A percentile compares a stretch with the other conserved stretches of the same genome.
These are phyloP conservation scores for Lentinus tigrinus DNA, from an alignment of 768 basidiomycete genomes.

Conservation along the genomic window DNA sequence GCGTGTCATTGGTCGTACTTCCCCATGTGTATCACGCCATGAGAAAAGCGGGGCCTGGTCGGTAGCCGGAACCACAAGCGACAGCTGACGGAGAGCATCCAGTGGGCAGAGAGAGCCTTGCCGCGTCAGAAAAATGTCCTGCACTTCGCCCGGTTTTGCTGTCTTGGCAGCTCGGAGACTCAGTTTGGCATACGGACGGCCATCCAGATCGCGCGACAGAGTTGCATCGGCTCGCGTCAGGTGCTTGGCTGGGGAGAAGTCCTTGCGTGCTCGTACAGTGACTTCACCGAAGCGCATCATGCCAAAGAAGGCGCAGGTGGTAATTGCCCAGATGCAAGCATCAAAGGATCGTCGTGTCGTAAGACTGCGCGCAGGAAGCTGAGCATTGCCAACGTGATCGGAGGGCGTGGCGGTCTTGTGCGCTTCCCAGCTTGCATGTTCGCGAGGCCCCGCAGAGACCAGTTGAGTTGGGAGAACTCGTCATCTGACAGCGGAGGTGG, in stretches of 20 bases:
- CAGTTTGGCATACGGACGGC: conserved; percentile 28
- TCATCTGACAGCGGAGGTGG: conserved; percentile 28
- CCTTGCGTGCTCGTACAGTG: conserved; percentile 21
- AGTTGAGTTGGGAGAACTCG: conserved; percentile 23
- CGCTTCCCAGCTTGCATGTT: conserved; percentile 21
- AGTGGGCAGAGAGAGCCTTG: conserved; percentile 30
- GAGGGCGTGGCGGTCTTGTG: conserved; percentile 28
- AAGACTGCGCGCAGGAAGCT: conserved; percentile 22
- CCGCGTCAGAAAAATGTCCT: conserved; percentile 28
- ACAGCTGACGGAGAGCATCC: conserved; percentile 32
- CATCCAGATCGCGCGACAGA: conserved; percentile 26
- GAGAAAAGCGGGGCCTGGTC: conserved; percentile 35
- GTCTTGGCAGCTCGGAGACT: conserved; percentile 38
- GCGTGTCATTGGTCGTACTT: conserved; percentile 31
- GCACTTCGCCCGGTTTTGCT: conserved; percentile 31
- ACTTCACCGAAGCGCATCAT: conserved; percentile 40
- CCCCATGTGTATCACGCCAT: conserved; percentile 31
- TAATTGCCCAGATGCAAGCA: conserved; percentile 39
- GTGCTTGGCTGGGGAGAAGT: conserved; percentile 25
- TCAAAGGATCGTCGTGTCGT: conserved; percentile 34
- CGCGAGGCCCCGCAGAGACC: conserved; percentile 31
- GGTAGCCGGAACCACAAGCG: conserved; percentile 25
- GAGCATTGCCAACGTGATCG: conserved; percentile 35
- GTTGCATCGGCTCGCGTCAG: conserved; percentile 24
- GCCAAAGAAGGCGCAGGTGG: conserved; percentile 38